A percentile compares a stretch with the other conserved stretches of the same genome.
Evolutionary conservation across 345 rosid genomes (phyloP).

Genomic region (Citrus cavaleriei): DNA sequence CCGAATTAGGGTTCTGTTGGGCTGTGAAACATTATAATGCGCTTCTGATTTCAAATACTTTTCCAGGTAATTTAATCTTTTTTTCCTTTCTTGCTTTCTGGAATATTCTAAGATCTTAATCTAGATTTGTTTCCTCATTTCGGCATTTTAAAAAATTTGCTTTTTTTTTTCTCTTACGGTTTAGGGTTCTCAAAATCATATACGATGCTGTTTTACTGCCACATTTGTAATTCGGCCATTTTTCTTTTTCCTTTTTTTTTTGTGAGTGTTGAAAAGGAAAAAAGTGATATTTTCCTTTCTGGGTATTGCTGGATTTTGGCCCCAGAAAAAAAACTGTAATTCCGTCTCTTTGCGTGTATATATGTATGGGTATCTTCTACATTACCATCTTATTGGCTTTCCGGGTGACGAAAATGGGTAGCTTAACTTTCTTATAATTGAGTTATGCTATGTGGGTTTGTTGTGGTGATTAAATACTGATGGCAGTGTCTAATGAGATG

Average conservation of each 20-base stretch:
- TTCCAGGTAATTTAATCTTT: conserved; percentile 8
- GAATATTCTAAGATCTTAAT: conserved; percentile 29
- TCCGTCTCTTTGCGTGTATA: background rate
- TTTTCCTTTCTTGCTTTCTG: background rate
- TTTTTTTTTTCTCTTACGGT: background rate
- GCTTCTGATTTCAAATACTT: background rate
- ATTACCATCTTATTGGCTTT: background rate
- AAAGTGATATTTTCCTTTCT: background rate
- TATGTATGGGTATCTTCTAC: background rate
- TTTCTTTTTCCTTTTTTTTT: background rate
- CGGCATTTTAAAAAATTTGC: background rate
- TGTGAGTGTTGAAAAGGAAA: background rate
- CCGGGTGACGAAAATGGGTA: background rate
- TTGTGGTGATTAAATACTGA: background rate
- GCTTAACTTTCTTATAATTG: background rate
- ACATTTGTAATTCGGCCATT: too few relatives aligned
- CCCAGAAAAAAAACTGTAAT: background rate
- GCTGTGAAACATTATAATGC: background rate
- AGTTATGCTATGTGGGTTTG: background rate
- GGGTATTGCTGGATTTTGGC: background rate
- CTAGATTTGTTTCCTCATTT: background rate
- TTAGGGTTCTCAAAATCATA: background rate
- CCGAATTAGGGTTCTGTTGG: conserved; percentile 1
- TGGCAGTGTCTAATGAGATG: background rate
- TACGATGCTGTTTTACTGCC: too few relatives aligned